Evolutionary conservation across 2,329 filamentous ascomycete species (phyloP), one percentile per base, ranked within the genome.

Genomic region (Ceratocystis destructans): DNA sequence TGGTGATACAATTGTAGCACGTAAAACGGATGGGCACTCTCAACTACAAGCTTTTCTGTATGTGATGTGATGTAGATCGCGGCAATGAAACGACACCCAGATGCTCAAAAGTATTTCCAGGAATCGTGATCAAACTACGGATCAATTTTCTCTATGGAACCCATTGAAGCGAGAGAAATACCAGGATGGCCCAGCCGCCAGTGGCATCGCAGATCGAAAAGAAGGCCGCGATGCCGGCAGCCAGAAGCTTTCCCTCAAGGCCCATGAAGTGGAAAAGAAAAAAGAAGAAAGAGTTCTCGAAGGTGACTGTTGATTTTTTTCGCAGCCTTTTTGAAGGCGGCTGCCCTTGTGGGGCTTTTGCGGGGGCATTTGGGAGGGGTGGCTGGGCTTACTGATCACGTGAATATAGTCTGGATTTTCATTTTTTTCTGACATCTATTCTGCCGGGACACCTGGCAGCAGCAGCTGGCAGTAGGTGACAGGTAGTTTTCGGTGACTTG

Each of bases 21-120:
- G 25, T 20, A 20, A 20, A 15, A 20, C 8, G 2, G 20, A 3
- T 22, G 20, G 6, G 46, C 6, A 8, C 2, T 8, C 10, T 7
- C 8, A 22, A 48, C 46, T 22, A 48, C 17, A 2, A 48, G 48
- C 0, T 8, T 5, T 33, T 37, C 1, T 33, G 15, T 33, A n/a
- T 4, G 33, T 62, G n/a, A n/a, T 37, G 41, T 17, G 70, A 73
- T 82, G 80, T 82, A 80, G 79, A 82, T 82, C 79, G 79, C 79
- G 72, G 76, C 77, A 80, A 80, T 82, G 80, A 82, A 82, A 82
- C 80, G 77, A 75, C 76, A 77, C 75, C 74, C 77, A 78, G 79
- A 82, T 76, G 74, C 77, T 74, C 71, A 45, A 41, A 65, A 69
- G 64, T 62, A 67, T 73, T 71, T 75, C 75, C 76, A 76, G 76